A percentile compares a stretch with the other conserved stretches of the same genome.
Conservation (phyloP, 2,329 filamentous ascomycete species). For the Trichophyton simii region DNA sequence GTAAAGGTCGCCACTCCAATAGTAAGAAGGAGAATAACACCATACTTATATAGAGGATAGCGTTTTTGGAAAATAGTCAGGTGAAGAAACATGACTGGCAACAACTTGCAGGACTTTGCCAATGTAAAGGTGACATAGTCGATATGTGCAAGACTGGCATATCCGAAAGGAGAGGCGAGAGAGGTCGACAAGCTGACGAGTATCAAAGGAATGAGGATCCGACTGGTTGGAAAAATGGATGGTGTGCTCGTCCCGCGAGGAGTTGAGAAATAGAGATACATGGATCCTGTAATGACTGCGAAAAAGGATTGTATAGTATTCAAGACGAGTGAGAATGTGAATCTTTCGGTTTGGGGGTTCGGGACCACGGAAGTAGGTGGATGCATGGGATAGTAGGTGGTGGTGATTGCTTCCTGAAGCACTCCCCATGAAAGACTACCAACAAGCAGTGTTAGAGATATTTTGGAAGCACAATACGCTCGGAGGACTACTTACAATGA, state of each 20-base stretch:
- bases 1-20: constrained; percentile 91
- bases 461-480: background rate
- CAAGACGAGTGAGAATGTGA: constrained; percentile 87
- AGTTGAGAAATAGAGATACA: constrained; percentile 60
- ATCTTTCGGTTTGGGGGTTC: constrained; percentile 48
- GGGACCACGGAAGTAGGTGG: constrained; percentile 35
- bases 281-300: constrained; percentile 65
- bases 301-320: constrained; percentile 92
- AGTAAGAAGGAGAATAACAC: constrained; percentile 82
- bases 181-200: constrained; percentile 80
- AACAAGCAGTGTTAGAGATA: background rate
- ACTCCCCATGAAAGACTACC: constrained; percentile 82
- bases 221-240: constrained; percentile 59
- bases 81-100: constrained; percentile 97
- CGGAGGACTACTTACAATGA: constrained; percentile 58
- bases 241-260: constrained; percentile 39
- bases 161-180: constrained; percentile 88
- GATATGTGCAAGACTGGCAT: constrained; percentile 81
- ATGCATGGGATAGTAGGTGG: constrained; percentile 62
- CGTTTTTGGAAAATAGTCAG: constrained; percentile 77
- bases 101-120: constrained; percentile 93
- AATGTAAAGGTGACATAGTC: constrained; percentile 98
- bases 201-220: constrained; percentile 64
- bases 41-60: constrained; percentile 94
- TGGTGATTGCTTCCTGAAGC: constrained; percentile 94